Percentiles rank a stretch among this genome's conserved stretches.
These are phyloP conservation scores for Picocystis salinarum DNA, from an alignment of 139 green algal species.

Conservation along the genomic window DNA sequence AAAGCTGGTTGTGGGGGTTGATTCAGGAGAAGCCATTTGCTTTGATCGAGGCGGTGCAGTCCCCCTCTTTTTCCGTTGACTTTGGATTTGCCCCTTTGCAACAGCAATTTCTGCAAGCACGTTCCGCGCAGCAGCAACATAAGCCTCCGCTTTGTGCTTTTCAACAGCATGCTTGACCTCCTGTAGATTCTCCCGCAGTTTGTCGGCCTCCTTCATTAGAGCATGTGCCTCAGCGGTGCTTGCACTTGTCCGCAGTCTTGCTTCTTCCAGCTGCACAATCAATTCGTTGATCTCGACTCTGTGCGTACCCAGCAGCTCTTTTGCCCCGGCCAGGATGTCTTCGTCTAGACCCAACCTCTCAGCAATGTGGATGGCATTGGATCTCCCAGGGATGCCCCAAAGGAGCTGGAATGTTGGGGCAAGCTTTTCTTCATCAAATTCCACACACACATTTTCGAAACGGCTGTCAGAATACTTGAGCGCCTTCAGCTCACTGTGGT, in stretches of 20 bases:
- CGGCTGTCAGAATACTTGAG: slow-evolving; percentile 17
- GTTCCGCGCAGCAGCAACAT: neutral
- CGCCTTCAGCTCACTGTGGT: slow-evolving; percentile 24
- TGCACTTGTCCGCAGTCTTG: neutral
- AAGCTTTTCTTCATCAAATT: slow-evolving; percentile 24
- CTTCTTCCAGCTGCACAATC: neutral
- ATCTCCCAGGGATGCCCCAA: slow-evolving; percentile 24
- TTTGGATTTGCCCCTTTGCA: neutral
- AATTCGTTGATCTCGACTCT: slow-evolving; percentile 2
- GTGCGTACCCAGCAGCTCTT: neutral
- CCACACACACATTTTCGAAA: slow-evolving; percentile 25
- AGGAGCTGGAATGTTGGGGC: slow-evolving; percentile 25
- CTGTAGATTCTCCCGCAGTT: neutral
- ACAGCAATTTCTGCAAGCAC: neutral
- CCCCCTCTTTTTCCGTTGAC: neutral
- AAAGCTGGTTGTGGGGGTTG: neutral
- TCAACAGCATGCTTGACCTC: neutral
- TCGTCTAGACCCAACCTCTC: slow-evolving; percentile 5
- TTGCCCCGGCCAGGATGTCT: neutral
- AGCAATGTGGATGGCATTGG: slow-evolving; percentile 13
- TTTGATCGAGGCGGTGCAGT: neutral
- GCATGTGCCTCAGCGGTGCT: neutral
- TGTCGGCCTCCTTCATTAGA: neutral
- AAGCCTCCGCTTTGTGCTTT: neutral
- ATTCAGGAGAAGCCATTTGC: neutral